Evolutionary conservation across 1,284 basidiomycete species (phyloP).

Genomic region (Malassezia yamatoensis): DNA sequence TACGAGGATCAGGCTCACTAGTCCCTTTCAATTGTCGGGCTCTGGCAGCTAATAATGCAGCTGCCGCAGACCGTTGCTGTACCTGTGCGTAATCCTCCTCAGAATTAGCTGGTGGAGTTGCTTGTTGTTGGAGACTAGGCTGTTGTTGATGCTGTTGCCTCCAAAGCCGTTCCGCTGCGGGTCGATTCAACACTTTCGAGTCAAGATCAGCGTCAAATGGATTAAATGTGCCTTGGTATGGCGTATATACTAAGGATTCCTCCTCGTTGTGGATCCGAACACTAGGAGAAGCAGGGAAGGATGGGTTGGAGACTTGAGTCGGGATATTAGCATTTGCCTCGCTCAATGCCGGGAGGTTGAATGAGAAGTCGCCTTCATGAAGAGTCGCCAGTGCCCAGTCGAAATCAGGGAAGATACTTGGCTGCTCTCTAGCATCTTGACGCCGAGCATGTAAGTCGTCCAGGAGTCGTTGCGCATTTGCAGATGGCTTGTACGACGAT

Average conservation of each 20-base stretch:
- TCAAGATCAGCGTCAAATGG: conserved; percentile 34
- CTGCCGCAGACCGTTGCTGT: conserved; percentile 17
- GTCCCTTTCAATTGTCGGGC: conserved; percentile 16
- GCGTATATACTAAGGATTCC: conserved; percentile 21
- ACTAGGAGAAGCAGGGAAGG: conserved; percentile 17
- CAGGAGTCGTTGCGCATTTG: conserved; percentile 67
- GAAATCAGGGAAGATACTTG: conserved; percentile 39
- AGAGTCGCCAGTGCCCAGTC: conserved; percentile 39
- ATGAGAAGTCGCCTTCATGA: conserved; percentile 41
- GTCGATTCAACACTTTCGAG: conserved; percentile 12
- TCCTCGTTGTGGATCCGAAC: conserved; percentile 18
- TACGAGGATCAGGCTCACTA: conserved; percentile 5
- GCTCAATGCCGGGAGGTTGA: conserved; percentile 24
- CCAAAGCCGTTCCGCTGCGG: conserved; percentile 16
- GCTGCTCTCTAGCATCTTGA: conserved; percentile 57
- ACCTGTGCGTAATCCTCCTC: conserved; percentile 1
- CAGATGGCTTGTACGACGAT: conserved; percentile 70
- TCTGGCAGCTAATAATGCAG: conserved; percentile 15
- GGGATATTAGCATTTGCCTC: not conserved
- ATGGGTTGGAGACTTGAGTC: conserved; percentile 16
- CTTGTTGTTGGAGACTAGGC: not conserved
- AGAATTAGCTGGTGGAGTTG: not conserved
- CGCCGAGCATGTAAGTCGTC: conserved; percentile 70
- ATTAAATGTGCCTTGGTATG: conserved; percentile 42
- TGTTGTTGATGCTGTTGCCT: conserved; percentile 4